Evolutionary conservation across 2,329 filamentous ascomycete genomes (phyloP).

Genomic region (Fusarium praegraminearum): DNA sequence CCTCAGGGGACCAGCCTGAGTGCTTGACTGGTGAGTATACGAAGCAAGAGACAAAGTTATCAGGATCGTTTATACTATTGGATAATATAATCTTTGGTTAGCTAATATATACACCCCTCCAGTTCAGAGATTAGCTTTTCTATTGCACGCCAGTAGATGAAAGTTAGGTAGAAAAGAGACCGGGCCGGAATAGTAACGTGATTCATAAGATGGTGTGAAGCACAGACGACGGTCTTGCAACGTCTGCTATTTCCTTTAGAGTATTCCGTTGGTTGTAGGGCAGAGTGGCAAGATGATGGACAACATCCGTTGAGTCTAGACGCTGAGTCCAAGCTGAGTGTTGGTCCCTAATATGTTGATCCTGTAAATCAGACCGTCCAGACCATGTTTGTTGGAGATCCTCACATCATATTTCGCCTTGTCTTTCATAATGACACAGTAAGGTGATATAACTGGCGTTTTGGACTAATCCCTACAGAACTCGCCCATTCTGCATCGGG

Average conservation of each 20-base stretch:
- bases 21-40: no score
- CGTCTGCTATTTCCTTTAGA: conserved; percentile 20
- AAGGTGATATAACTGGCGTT: neutral
- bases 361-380: neutral
- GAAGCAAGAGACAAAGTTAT: neutral
- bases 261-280: conserved; percentile 1
- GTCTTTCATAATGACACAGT: neutral
- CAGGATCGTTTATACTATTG: neutral
- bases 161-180: neutral
- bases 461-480: conserved; percentile 14
- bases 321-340: neutral
- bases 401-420: conserved; percentile 3
- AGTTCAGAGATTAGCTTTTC: neutral
- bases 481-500: conserved; percentile 5
- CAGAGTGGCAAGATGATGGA: conserved; percentile 6
- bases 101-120: neutral
- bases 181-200: neutral
- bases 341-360: conserved; percentile 7
- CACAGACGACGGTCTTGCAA: conserved; percentile 16
- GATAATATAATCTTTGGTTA: neutral
- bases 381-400: neutral
- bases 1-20: neutral
- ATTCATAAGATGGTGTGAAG: neutral
- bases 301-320: neutral
- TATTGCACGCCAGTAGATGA: neutral